Base-by-base conservation (phyloP, 2,329 filamentous ascomycete species). In the Juglanconis sp. region DNA sequence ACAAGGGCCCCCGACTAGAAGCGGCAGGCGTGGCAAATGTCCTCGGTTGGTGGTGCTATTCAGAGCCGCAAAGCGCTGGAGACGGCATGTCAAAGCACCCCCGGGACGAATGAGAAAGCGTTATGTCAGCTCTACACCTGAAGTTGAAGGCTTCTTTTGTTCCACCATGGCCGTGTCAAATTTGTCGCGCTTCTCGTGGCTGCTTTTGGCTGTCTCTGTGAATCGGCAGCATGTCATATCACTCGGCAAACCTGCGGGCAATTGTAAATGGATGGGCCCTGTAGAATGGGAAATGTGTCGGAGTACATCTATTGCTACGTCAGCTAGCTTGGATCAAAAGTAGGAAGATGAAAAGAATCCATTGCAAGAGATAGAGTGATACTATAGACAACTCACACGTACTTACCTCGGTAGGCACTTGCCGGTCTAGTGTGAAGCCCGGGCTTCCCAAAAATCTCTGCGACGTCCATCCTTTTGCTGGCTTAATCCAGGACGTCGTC, bases 181-280 rank as follows among this genome's bases (percentile, higher is more conserved):
- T 13, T 47, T 51, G 2, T 15, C 50, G 13, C 47, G 5, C 34
- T 17, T 1, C 38, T 15, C 2, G 17, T 38, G 1, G 32, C 5
- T 42, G n/a, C 38, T 15, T 13, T 42, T 42, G 38, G 4, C n/a
- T 13, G 38, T 42, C 38, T 42, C 38, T 10, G 38, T 7, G 4
- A 1, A 15, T 11, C n/a, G 38, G 10, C n/a, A 42, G 11, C 35
- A 4, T 34, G 36, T 15, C 2, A 36, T 32, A 3, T 15, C n/a
- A 31, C n/a, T 46, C 2, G 55, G 55, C 7, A 57, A 52, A 2
- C 38, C 55, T 15, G 51, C 24, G 24, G 24, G 24, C 55, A 31
- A 57, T 11, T 9, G 55, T 57, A 15, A 57, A 57, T 6, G 55
- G 55, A 30, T 57, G 55, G 31, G 55, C 44, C 15, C 42, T 34